Evolutionary conservation across 192 early-diverging fungal genomes (phyloP), one percentile per base, ranked within the genome.

Genomic region (Coemansia sp.): DNA sequence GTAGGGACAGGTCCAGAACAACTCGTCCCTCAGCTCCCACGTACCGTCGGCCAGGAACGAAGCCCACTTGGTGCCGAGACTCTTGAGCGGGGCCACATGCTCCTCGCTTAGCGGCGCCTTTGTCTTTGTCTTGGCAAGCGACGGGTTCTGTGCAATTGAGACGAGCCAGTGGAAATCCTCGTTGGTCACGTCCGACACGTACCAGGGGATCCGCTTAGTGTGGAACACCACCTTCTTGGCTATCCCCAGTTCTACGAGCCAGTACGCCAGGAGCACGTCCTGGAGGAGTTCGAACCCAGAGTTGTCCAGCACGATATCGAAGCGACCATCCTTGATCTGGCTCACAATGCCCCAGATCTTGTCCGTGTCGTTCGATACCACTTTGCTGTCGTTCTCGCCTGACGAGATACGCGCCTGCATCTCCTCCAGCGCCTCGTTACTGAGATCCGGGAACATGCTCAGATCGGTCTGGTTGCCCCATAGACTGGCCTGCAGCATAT

Each of bases 381-480:
- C 88, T 73, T 79, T 84, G 73, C 65, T 71, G 63, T 70, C 76
- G 67, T 77, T 77, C 65, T 74, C 74, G 44, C 69, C 69, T 18
- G 76, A 84, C 42, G 78, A 75, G 1, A 83, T 76, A 53, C 78
- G 70, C 19, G 77, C 77, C 64, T 93, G 93, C 65, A 93, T 84
- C 60, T 87, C 87, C 56, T 91, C 85, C 13, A 94, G 83, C 18
- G 88, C 89, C 42, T 86, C 88, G 60, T 84, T 72, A 48, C 79
- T 86, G 43, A 92, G 86, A 61, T 92, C 87, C 1, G 88, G 85
- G 53, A 94, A 76, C 66, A 97, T 84, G 56, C 91, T 92, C 59
- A 95, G 75, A 61, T 95, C 95, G 0, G 90, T 90, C 39, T 91
- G 89, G 83, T 97, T 97, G 5, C 95, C 95, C 95, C 95, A 97